These are phyloP conservation scores for Periconia sp. DNA, from an alignment of 2,329 filamentous ascomycete species.

Conservation along the genomic window DNA sequence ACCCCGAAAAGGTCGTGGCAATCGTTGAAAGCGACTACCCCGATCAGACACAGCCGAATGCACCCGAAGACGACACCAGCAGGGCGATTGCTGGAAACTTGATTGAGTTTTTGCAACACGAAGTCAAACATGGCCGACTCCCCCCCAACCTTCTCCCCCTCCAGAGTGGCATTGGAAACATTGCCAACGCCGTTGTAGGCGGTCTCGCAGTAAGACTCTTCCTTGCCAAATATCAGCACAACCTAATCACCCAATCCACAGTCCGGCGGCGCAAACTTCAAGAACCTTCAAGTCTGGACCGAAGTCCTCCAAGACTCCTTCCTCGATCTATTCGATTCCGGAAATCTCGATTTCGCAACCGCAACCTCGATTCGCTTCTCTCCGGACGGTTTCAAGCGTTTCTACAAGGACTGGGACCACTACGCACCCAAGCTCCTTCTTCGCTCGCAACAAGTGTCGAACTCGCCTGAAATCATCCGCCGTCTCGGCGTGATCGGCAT, in stretches of 20 bases:
- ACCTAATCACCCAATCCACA: conserved; percentile 6
- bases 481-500: conserved; percentile 86
- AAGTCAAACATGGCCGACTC: conserved; percentile 76
- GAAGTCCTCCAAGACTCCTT: conserved; percentile 92
- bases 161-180: conserved; percentile 89
- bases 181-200: conserved; percentile 87
- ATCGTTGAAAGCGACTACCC: conserved; percentile 83
- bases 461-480: conserved; percentile 87
- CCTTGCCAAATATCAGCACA: background rate
- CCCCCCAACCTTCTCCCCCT: conserved; percentile 76
- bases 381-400: conserved; percentile 85
- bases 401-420: conserved; percentile 81
- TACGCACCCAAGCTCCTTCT: conserved; percentile 83
- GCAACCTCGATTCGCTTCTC: conserved; percentile 90
- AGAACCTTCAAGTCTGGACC: conserved; percentile 88
- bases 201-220: conserved; percentile 60
- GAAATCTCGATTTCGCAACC: conserved; percentile 84
- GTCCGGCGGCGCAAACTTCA: conserved; percentile 73
- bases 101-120: conserved; percentile 85
- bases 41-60: conserved; percentile 74
- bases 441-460: conserved; percentile 84
- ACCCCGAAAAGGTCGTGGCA: conserved; percentile 81
- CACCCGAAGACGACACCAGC: conserved; percentile 73
- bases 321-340: conserved; percentile 87
- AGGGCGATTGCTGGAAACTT: conserved; percentile 74